Percentiles rank a stretch among this genome's conserved stretches.
Conservation (phyloP, 495 filamentous ascomycete species). For the Penicillium ochrochloron region DNA sequence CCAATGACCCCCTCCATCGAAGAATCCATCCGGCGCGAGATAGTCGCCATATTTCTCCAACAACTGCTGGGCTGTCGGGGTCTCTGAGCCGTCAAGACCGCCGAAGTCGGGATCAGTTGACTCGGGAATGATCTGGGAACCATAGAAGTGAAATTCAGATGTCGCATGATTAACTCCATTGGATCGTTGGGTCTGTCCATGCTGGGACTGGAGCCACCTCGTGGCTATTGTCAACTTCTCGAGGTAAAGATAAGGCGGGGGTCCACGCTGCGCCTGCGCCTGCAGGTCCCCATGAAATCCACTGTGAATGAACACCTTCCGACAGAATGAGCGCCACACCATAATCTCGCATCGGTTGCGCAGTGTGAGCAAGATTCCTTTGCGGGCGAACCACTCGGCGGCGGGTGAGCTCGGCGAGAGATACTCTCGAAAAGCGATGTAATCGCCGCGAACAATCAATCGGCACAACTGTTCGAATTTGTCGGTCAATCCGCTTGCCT, state of each 20-base stretch:
- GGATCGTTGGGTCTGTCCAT: conserved; percentile 14
- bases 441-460: conserved; percentile 79
- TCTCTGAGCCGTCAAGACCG: conserved; percentile 21
- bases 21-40: conserved; percentile 41
- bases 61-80: conserved; percentile 14
- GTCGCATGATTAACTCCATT: conserved; percentile 20
- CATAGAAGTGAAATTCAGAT: conserved; percentile 25
- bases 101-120: conserved; percentile 41
- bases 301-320: conserved; percentile 72
- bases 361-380: conserved; percentile 73
- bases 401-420: conserved; percentile 55
- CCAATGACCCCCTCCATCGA: conserved; percentile 40
- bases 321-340: conserved; percentile 81
- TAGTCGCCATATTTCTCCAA: conserved; percentile 44
- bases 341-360: conserved; percentile 75
- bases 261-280: conserved; percentile 43
- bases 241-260: conserved; percentile 50
- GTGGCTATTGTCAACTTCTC: conserved; percentile 46
- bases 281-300: conserved; percentile 55
- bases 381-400: conserved; percentile 73
- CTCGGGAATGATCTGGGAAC: conserved; percentile 41
- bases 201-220: conserved; percentile 45
- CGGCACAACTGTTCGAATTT: conserved; percentile 75
- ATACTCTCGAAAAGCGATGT: conserved; percentile 73
- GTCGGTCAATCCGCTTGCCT: conserved; percentile 69